phyloP scores from a whole-genome alignment of 352 stramenopile genomes.

The Pythium phragmitis region DNA sequence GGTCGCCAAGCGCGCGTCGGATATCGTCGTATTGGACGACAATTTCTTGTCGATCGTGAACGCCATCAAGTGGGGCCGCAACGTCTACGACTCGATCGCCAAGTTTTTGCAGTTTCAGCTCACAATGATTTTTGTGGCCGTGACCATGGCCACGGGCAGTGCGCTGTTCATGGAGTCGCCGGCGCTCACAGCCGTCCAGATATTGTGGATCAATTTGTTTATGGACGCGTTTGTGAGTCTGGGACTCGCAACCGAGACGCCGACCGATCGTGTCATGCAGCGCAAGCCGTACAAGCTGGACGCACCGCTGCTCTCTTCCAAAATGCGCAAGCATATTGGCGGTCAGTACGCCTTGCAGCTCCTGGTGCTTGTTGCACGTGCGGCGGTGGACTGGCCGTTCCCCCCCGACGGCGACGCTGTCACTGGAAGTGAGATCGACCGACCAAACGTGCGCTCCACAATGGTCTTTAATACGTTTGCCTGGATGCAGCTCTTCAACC shows the following conservation, averaged over 20 bases:
- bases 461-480: constrained; percentile 98
- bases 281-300: constrained; percentile 89
- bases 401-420: constrained; percentile 13
- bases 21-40: constrained; percentile 97
- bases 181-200: constrained; percentile 93
- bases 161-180: constrained; percentile 75
- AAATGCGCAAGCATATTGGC: constrained; percentile 96
- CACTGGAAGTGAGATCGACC: constrained; percentile 25
- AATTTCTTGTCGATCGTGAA: constrained; percentile 89
- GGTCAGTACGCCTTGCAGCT: constrained; percentile 93
- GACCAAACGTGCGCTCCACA: constrained; percentile 91
- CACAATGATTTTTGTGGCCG: constrained; percentile 94
- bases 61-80: constrained; percentile 42
- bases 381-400: neutral
- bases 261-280: constrained; percentile 88
- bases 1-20: constrained; percentile 23
- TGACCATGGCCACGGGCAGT: constrained; percentile 90
- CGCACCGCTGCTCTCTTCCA: constrained; percentile 90
- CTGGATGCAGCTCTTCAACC: constrained; percentile 95
- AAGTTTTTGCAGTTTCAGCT: constrained; percentile 99
- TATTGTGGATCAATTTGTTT: constrained; percentile 99
- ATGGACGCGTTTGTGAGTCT: constrained; percentile 98
- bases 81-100: constrained; percentile 93
- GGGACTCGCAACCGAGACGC: constrained; percentile 94
- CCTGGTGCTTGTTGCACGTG: constrained; percentile 39